Conservation (phyloP, 1,284 basidiomycete genomes). For the Pseudozyma tsukubaensis region DNA sequence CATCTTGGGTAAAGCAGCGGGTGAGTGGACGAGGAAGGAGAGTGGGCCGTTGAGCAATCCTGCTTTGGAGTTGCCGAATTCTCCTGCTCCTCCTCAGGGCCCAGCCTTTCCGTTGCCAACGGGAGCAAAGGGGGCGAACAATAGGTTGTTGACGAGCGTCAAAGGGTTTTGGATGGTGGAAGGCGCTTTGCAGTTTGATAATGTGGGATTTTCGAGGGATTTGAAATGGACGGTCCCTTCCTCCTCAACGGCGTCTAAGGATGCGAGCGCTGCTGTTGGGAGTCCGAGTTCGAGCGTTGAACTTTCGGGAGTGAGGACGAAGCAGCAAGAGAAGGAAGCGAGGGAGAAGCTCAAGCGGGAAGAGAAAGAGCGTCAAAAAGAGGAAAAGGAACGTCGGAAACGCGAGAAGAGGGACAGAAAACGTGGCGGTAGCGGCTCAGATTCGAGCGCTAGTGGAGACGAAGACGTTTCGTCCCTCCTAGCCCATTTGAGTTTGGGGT, state of each 20-base stretch:
- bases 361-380: conserved; percentile 32
- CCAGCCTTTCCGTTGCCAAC: conserved; percentile 41
- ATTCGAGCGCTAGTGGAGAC: conserved; percentile 17
- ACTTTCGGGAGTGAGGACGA: conserved; percentile 10
- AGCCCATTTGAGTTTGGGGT: conserved; percentile 41
- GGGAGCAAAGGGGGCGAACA: conserved; percentile 15
- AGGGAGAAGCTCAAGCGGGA: conserved; percentile 33
- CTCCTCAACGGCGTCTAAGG: conserved; percentile 14
- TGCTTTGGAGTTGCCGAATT: conserved; percentile 47
- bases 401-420: conserved; percentile 37
- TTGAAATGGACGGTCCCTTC: conserved; percentile 54
- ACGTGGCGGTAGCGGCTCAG: conserved; percentile 36
- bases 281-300: conserved; percentile 14
- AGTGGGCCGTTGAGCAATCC: conserved; percentile 57
- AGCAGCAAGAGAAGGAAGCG: conserved; percentile 39
- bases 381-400: conserved; percentile 30
- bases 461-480: conserved; percentile 40
- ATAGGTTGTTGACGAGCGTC: conserved; percentile 38
- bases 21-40: conserved; percentile 60
- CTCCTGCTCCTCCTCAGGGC: conserved; percentile 41
- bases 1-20: conserved; percentile 51
- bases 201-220: conserved; percentile 64
- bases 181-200: conserved; percentile 64
- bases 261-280: conserved; percentile 2
- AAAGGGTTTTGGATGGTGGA: conserved; percentile 62